phyloP scores from a whole-genome alignment of 305 asterid genomes.

The Solanum hybrid region DNA sequence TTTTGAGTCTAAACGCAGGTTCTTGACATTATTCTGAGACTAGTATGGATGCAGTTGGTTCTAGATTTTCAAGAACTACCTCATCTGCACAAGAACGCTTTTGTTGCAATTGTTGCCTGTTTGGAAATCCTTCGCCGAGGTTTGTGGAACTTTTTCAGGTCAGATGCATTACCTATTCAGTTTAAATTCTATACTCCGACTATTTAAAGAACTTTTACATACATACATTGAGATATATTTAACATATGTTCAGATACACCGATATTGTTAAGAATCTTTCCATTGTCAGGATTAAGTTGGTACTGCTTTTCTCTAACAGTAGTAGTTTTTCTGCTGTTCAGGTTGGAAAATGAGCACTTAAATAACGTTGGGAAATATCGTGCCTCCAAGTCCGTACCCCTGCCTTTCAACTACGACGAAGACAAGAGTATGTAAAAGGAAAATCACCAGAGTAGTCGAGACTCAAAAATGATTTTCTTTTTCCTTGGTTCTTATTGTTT shows the following conservation, averaged over 20 bases:
- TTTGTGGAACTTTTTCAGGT: slow-evolving; percentile 97
- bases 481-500: background rate
- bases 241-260: background rate
- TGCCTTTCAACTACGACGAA: slow-evolving; percentile 36
- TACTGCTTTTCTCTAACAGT: background rate
- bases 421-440: slow-evolving; percentile 9
- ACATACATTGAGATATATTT: background rate
- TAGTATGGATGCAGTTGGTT: slow-evolving; percentile 87
- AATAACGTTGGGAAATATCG: slow-evolving; percentile 36
- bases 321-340: slow-evolving; percentile 5
- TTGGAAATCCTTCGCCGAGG: slow-evolving; percentile 85
- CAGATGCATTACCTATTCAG: background rate
- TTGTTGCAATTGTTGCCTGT: slow-evolving; percentile 52
- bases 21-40: slow-evolving; percentile 55
- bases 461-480: background rate
- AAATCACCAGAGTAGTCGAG: background rate
- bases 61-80: slow-evolving; percentile 34
- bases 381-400: slow-evolving; percentile 31
- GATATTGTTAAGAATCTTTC: background rate
- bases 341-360: slow-evolving; percentile 43
- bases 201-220: background rate
- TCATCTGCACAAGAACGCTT: slow-evolving; percentile 49
- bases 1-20: slow-evolving; percentile 31
- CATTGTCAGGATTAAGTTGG: background rate
- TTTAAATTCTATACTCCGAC: background rate